Evolutionary conservation across 2,329 filamentous ascomycete species (phyloP), one percentile per base, ranked within the genome.

Genomic region (Colletotrichum tropicale): DNA sequence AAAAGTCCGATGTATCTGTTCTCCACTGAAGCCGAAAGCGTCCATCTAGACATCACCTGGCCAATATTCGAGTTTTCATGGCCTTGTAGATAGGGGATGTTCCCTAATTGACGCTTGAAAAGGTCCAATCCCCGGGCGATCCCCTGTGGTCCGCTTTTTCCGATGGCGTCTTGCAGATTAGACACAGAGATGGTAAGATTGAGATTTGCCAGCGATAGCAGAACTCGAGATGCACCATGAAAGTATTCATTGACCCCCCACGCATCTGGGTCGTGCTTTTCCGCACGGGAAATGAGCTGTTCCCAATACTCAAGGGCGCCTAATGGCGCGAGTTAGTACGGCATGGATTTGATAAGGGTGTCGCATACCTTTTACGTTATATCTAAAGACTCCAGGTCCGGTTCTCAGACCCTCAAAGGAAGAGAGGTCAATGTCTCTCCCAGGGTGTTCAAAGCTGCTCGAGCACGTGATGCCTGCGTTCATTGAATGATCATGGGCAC

Each of bases 91-190:
- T 36, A 30, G 28, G 26, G 18, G 21, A 16, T 6, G 5, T 24
- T 18, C 18, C 5, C 18, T 21, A 48, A 21, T 18, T 48, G 60
- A 62, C 8, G 60, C 36, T 38, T 56, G 52, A 73, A 66, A 7
- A 55, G 55, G 28, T 18, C 28, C 18, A 73, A 10, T n/a, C 52
- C 66, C 16, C 36, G 24, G 8, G 36, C 38, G 4, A 61, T 55
- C 5, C 55, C 65, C 28, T 62, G 28, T 9, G 56, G 24, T 13
- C 65, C 70, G 10, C 55, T 32, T 32, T 73, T 73, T 3, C 70
- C 70, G 3, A 70, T 26, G 2, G 71, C 71, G 34, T 70, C 71
- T 56, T 74, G 71, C 4, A 74, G 43, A 26, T 74, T 28, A 43
- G 66, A 55, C 9, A 70, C 9, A 3, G 65, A 73, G 10, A 55